Conservation (phyloP, 495 filamentous ascomycete genomes). For the Cercophora samala region DNA sequence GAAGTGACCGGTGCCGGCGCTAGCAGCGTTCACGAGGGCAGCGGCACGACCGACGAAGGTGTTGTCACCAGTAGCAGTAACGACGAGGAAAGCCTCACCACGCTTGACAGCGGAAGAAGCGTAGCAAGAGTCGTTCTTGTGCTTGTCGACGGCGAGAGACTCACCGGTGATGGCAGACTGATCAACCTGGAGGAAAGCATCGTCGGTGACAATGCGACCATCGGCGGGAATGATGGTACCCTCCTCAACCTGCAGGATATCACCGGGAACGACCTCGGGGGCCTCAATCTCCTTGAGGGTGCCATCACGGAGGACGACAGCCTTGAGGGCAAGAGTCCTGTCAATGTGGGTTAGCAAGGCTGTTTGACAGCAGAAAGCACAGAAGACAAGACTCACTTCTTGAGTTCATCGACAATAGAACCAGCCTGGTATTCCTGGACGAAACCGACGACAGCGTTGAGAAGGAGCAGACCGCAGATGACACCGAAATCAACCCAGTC, state of each 20-base stretch:
- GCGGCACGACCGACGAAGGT: slow-evolving; percentile 89
- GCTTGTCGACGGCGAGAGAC: slow-evolving; percentile 86
- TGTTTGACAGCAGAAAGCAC: background rate
- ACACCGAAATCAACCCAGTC: slow-evolving; percentile 83
- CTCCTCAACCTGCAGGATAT: slow-evolving; percentile 86
- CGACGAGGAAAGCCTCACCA: slow-evolving; percentile 76
- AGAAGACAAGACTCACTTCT: slow-evolving; percentile 48
- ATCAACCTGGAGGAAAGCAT: slow-evolving; percentile 82
- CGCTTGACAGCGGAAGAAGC: slow-evolving; percentile 87
- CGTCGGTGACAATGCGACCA: slow-evolving; percentile 74
- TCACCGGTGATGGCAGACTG: slow-evolving; percentile 91
- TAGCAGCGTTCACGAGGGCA: slow-evolving; percentile 74
- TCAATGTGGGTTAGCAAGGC: slow-evolving; percentile 16
- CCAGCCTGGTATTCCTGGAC: slow-evolving; percentile 86
- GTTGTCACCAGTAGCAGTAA: slow-evolving; percentile 78
- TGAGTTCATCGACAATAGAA: slow-evolving; percentile 87
- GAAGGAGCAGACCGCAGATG: slow-evolving; percentile 66
- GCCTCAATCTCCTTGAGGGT: slow-evolving; percentile 67
- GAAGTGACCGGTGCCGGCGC: slow-evolving; percentile 74
- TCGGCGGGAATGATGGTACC: slow-evolving; percentile 90
- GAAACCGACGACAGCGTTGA: slow-evolving; percentile 85
- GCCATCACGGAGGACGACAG: slow-evolving; percentile 77
- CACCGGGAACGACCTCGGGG: slow-evolving; percentile 79
- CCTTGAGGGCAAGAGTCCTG: slow-evolving; percentile 75
- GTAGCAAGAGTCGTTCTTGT: slow-evolving; percentile 72